These are phyloP conservation scores for Sporothrix pseudoabietina DNA, from an alignment of 2,329 filamentous ascomycete genomes.

Conservation along the genomic window DNA sequence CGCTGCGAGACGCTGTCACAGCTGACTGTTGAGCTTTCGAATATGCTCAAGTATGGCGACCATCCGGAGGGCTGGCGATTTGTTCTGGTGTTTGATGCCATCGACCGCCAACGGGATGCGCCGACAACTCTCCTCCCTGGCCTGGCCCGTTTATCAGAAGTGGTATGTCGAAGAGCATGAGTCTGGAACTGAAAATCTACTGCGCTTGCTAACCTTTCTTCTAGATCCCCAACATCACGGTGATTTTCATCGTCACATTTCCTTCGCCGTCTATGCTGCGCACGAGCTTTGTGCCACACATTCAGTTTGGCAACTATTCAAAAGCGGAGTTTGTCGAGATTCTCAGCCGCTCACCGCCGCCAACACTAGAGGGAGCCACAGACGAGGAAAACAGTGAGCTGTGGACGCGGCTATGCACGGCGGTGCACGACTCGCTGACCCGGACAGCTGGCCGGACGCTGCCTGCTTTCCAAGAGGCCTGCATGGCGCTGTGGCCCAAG, in stretches of 20 bases:
- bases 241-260: slow-evolving; percentile 74
- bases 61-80: slow-evolving; percentile 58
- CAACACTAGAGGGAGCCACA: slow-evolving; percentile 53
- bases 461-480: slow-evolving; percentile 69
- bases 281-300: slow-evolving; percentile 68
- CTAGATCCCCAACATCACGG: slow-evolving; percentile 76
- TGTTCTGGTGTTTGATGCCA: slow-evolving; percentile 81
- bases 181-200: neutral
- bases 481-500: slow-evolving; percentile 76
- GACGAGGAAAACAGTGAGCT: slow-evolving; percentile 64
- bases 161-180: slow-evolving; percentile 54
- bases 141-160: slow-evolving; percentile 77
- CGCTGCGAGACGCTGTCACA: slow-evolving; percentile 81
- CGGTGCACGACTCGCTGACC: slow-evolving; percentile 83
- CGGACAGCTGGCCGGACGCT: slow-evolving; percentile 80
- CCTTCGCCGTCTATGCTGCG: slow-evolving; percentile 71
- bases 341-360: slow-evolving; percentile 58
- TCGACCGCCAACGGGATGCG: slow-evolving; percentile 82
- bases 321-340: slow-evolving; percentile 80
- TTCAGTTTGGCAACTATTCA: slow-evolving; percentile 83
- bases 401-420: slow-evolving; percentile 78
- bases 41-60: slow-evolving; percentile 56
- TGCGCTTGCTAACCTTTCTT: neutral
- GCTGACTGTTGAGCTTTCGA: slow-evolving; percentile 70
- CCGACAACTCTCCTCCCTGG: slow-evolving; percentile 77